Conservation (phyloP, 73 alveolate species). For the Symbiodinium natans region DNA sequence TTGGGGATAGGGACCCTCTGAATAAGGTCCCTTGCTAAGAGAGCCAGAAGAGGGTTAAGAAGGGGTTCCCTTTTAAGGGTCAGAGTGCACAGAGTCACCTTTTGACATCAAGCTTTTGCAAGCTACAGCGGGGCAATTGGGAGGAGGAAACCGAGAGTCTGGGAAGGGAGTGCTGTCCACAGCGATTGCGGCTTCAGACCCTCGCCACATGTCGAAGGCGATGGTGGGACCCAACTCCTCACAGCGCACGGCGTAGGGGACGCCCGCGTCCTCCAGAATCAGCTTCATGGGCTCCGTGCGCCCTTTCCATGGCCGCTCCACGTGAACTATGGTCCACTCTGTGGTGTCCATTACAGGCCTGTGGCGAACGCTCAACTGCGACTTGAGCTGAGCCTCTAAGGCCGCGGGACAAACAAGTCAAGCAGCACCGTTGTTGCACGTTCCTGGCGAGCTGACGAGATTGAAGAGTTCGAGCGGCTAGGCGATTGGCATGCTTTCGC, state of each 20-base stretch:
- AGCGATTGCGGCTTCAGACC: background rate
- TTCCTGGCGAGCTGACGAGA: background rate
- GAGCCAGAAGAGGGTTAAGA: too few species aligned
- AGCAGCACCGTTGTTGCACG: background rate
- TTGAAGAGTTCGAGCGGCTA: too few species aligned
- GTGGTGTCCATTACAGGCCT: background rate
- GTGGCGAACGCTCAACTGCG: background rate
- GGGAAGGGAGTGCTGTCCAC: slow-evolving; percentile 31
- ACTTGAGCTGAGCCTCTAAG: background rate
- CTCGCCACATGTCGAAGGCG: slow-evolving; percentile 23
- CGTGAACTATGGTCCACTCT: slow-evolving; percentile 1
- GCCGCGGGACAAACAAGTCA: too few species aligned
- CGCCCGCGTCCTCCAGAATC: slow-evolving; percentile 17
- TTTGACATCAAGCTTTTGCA: background rate
- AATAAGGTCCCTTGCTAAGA: too few species aligned
- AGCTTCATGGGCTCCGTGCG: slow-evolving; percentile 31
- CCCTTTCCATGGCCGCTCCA: slow-evolving; percentile 19
- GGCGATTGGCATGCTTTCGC: too few species aligned
- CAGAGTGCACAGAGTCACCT: too few species aligned
- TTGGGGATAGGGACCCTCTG: too few species aligned
- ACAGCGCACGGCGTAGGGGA: background rate
- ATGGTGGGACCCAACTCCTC: background rate
- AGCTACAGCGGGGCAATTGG: background rate
- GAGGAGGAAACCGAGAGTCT: background rate
- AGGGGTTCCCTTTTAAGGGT: too few species aligned